These are phyloP conservation scores for Tetrapyrgos nigripes DNA, from an alignment of 1,284 basidiomycete species.

Conservation along the genomic window DNA sequence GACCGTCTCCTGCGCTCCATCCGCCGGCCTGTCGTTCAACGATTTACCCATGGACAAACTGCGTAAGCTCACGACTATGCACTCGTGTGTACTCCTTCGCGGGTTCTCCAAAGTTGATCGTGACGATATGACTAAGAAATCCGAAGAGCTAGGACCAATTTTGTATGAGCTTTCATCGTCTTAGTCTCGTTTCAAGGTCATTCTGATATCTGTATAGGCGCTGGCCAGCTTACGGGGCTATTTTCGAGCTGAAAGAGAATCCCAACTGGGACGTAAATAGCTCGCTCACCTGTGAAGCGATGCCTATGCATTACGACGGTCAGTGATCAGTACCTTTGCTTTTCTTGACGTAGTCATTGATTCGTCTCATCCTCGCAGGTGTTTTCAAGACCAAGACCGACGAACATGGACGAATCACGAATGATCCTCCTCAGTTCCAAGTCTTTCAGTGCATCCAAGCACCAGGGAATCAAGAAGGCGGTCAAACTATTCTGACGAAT, in stretches of 20 bases:
- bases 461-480: not conserved
- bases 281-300: not conserved
- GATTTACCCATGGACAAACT: constrained; percentile 1
- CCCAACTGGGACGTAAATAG: not conserved
- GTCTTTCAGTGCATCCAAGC: not conserved
- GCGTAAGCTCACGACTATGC: constrained; percentile 1
- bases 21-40: not conserved
- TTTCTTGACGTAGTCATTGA: not conserved
- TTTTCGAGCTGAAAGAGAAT: no score
- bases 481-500: not conserved
- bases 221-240: not conserved
- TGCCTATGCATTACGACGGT: constrained; percentile 1
- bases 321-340: no score
- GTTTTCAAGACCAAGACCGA: constrained; percentile 1
- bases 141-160: no score
- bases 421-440: not conserved
- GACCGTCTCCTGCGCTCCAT: not conserved
- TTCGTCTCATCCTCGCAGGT: not conserved
- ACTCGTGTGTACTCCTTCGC: not conserved
- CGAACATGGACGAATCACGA: not conserved
- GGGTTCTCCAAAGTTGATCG: constrained; percentile 2
- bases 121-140: no score
- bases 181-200: no score
- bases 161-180: not conserved
- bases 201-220: not conserved